Percentiles rank a stretch among this genome's conserved stretches.
Evolutionary conservation across 2,329 filamentous ascomycete species (phyloP).

Genomic region (Aspergillus piperis): DNA sequence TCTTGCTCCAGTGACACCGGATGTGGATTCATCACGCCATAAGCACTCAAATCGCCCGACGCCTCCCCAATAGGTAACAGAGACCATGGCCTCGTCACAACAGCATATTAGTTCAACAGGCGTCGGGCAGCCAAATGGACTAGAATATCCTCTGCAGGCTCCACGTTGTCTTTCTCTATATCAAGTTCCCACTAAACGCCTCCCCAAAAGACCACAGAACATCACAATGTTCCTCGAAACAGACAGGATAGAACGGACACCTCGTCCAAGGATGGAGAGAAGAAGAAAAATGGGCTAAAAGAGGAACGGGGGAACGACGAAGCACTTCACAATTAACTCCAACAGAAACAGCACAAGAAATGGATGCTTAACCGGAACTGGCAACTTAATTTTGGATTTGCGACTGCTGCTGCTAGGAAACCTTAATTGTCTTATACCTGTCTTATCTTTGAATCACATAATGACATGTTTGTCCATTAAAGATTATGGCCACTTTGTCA

Average conservation of each 20-base stretch:
- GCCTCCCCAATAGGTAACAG: neutral
- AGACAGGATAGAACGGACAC: conserved; percentile 8
- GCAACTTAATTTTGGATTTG: conserved; percentile 26
- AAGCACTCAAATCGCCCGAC: conserved; percentile 4
- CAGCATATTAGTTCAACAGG: conserved; percentile 10
- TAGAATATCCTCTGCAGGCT: conserved; percentile 17
- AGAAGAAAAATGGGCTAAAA: conserved; percentile 12
- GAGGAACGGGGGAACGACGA: conserved; percentile 13
- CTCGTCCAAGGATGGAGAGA: conserved; percentile 13
- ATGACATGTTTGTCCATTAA: conserved; percentile 28
- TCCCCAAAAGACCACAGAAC: conserved; percentile 22
- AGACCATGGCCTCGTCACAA: neutral
- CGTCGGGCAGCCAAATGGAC: conserved; percentile 21
- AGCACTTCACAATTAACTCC: conserved; percentile 19
- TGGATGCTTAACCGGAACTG: conserved; percentile 23
- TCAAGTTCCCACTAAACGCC: conserved; percentile 30
- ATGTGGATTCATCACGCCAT: conserved; percentile 9
- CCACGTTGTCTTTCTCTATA: conserved; percentile 33
- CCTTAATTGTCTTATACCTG: conserved; percentile 21
- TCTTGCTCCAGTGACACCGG: conserved; percentile 18
- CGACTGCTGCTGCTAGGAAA: conserved; percentile 26
- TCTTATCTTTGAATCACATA: conserved; percentile 16
- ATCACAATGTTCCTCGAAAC: conserved; percentile 12
- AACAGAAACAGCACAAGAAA: conserved; percentile 15
- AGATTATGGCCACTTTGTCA: conserved; percentile 22